Evolutionary conservation across 352 stramenopile species (phyloP), one percentile per base, ranked within the genome.

Genomic region (Phytophthora rubi): DNA sequence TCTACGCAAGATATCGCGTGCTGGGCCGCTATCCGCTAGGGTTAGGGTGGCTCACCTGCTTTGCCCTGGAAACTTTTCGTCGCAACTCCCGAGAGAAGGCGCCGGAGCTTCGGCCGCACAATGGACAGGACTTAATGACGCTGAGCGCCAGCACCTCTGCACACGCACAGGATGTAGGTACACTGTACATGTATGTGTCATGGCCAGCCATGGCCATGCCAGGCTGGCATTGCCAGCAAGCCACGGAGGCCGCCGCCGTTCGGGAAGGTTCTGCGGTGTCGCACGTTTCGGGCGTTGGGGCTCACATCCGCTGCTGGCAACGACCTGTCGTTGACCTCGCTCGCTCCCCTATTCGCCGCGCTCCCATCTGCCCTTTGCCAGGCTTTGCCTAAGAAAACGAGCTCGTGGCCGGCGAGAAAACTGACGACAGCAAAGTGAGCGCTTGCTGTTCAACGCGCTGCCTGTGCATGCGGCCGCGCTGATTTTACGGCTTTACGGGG

Each of bases 361-460:
- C 8, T 65, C 53, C 59, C 69, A 76, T 71, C 63, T 75, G 37
- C 59, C 53, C 60, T 52, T 70, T 64, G 33, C 52, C 61, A 52
- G 53, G 30, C 48, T 75, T 68, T 71, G 56, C 62, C 52, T 68
- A 68, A 73, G 59, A 69, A 62, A 16, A 39, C 59, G 23, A 53
- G 59, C 42, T 39, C 52, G 63, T 65, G 49, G 48, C 10, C 67
- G 57, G 44, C 55, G 54, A 70, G 64, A 72, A 77, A 77, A 73
- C 70, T 73, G 70, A 77, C 70, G 70, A 16, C 70, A 74, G 65
- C 55, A 42, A 45, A 66, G 49, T 53, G 33, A 7, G 69, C 57
- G 61, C 47, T 73, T 58, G 66, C 47, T 74, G 54, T 62, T 65
- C 48, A 66, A 72, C 58, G 32, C 54, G 15, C 21, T 54, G 32